Evolutionary conservation across 2,329 filamentous ascomycete species (phyloP), one percentile per base, ranked within the genome.

Genomic region (Curvularia sp.): DNA sequence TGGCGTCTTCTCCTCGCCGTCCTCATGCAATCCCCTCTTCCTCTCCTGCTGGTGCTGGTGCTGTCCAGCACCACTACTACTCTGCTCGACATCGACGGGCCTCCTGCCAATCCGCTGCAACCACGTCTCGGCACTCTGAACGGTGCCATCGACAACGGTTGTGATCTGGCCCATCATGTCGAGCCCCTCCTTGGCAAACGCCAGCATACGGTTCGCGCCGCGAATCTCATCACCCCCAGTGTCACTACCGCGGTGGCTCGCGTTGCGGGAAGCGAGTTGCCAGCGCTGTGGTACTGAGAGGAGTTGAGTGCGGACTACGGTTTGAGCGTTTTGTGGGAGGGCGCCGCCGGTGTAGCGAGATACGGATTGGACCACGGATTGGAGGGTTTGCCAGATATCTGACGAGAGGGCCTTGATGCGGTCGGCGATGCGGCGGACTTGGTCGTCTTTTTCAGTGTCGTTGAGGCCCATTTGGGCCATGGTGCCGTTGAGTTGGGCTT

Each of bases 111-210:
- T 82, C 20, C 88, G 84, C 58, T 93, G 90, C 64, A 94, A 91
- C 95, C 95, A 98, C 67, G 89, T 87, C 77, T 98, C 94, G 0
- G 95, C 95, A 68, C 91, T 95, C 55, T 91, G 86, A 53, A 98
- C 90, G 0, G 95, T 98, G 53, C 92, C 90, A 66, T 96, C 91
- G 8, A 98, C 85, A 1, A 97, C 91, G 5, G 89, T 88, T 41
- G 89, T 95, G 49, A 99, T 92, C 75, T 97, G 93, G 0, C 88
- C 86, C 84, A 98, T 93, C 89, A 98, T 97, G 67, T 97, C 93
- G 13, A 98, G 82, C 0, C 93, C 92, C 75, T 98, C 94, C 70
- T 90, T 90, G 6, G 94, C 94, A 51, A 98, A 86, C 1, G 95
- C 87, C 12, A 98, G 80, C 55, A 96, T 93, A 41, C 90, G 85